Percentiles rank a stretch among this genome's conserved stretches.
phyloP scores from a whole-genome alignment of 2,329 filamentous ascomycete genomes.

The Dactylella cylindrospora region DNA sequence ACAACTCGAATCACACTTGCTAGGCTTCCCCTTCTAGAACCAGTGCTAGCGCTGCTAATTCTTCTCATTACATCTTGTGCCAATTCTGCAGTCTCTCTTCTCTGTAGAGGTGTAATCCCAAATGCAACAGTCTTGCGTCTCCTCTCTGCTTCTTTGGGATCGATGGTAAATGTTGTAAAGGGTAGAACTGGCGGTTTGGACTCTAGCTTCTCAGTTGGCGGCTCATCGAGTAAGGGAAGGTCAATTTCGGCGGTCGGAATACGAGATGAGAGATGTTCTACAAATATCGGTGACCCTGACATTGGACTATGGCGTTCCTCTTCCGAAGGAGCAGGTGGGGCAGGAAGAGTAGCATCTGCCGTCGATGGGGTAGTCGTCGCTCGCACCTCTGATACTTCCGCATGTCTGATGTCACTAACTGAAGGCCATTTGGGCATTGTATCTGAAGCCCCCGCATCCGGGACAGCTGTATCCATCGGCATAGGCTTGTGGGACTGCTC shows the following conservation, averaged over 20 bases:
- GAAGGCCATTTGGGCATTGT: constrained; percentile 6
- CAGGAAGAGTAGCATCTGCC: constrained; percentile 11
- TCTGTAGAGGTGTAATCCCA: constrained; percentile 35
- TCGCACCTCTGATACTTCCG: neutral
- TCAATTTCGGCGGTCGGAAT: no score
- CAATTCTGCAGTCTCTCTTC: constrained; percentile 33
- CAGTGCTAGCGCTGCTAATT: constrained; percentile 17
- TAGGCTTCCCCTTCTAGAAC: constrained; percentile 23
- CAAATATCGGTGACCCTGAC: neutral
- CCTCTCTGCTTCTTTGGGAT: constrained; percentile 29
- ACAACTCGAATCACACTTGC: constrained; percentile 46
- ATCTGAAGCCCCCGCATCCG: neutral
- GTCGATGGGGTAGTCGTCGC: constrained; percentile 2
- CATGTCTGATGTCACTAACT: constrained; percentile 8
- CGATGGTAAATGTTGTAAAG: constrained; percentile 16
- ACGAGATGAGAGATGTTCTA: neutral
- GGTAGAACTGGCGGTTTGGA: neutral
- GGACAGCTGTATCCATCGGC: neutral
- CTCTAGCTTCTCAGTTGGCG: constrained; percentile 1
- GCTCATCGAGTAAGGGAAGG: neutral
- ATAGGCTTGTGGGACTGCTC: neutral
- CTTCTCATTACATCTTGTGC: constrained; percentile 36
- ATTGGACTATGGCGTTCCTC: neutral
- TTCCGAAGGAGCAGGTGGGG: constrained; percentile 4
- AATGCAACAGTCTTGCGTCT: constrained; percentile 37